A percentile compares a stretch with the other conserved stretches of the same genome.
Evolutionary conservation across 495 filamentous ascomycete species (phyloP).

Genomic region (Trypethelium eluteriae): DNA sequence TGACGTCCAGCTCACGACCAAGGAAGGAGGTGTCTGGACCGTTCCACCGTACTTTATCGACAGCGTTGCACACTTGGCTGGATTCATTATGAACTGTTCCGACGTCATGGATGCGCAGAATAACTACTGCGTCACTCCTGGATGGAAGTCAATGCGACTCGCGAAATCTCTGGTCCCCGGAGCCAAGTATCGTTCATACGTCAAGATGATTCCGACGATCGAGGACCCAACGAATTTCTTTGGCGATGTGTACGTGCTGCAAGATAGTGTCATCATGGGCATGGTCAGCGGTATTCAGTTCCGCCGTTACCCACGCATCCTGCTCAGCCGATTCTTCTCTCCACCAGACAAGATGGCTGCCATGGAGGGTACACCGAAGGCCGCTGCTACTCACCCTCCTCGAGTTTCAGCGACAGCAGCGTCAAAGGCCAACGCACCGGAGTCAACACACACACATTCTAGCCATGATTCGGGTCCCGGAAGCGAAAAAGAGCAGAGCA

Average conservation of each 20-base stretch:
- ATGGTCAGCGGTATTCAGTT: conserved; percentile 15
- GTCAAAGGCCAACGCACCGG: background rate
- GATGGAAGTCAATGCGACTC: conserved; percentile 32
- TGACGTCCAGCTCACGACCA: conserved; percentile 37
- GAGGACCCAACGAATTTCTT: conserved; percentile 33
- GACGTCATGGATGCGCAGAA: conserved; percentile 13
- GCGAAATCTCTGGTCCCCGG: conserved; percentile 29
- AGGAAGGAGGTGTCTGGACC: conserved; percentile 11
- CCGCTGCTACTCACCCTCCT: conserved; percentile 10
- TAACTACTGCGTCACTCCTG: conserved; percentile 37
- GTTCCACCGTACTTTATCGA: conserved; percentile 17
- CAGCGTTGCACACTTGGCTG: conserved; percentile 17
- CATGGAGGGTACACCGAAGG: background rate
- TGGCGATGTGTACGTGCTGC: conserved; percentile 24
- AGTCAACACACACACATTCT: background rate
- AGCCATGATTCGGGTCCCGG: conserved; percentile 19
- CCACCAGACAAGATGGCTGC: conserved; percentile 18
- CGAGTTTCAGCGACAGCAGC: conserved; percentile 7
- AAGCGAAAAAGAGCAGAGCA: conserved; percentile 14
- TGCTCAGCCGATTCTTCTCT: conserved; percentile 36
- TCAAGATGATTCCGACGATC: conserved; percentile 35
- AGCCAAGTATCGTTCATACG: conserved; percentile 32
- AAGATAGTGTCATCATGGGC: conserved; percentile 15
- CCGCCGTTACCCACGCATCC: conserved; percentile 27
- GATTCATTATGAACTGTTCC: conserved; percentile 18